phyloP scores from a whole-genome alignment of 2,329 filamentous ascomycete genomes.

The Beauveria bassiana region DNA sequence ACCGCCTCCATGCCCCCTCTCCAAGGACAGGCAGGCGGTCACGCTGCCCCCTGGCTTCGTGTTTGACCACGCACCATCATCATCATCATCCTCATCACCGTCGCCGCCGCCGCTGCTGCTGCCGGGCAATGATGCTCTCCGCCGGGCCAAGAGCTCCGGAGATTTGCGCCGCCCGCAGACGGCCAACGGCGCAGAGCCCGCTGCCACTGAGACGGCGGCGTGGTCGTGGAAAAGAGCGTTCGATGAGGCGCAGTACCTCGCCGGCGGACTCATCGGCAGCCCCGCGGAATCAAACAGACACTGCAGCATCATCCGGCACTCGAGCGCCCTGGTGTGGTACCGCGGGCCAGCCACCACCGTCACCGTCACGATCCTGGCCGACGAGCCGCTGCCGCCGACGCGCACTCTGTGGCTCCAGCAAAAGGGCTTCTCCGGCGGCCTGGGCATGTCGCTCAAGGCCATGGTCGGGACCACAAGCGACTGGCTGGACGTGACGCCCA shows the following conservation, averaged over 20 bases:
- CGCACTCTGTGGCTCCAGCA: constrained; percentile 61
- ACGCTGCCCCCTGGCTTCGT: constrained; percentile 9
- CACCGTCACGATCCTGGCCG: constrained; percentile 55
- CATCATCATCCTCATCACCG: constrained; percentile 8
- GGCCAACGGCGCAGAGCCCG: not conserved
- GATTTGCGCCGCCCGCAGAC: constrained; percentile 9
- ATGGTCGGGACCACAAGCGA: constrained; percentile 48
- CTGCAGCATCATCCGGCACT: constrained; percentile 60
- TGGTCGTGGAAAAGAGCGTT: constrained; percentile 40
- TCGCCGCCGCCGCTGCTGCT: not conserved
- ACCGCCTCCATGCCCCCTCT: not conserved
- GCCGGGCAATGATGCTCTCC: constrained; percentile 9
- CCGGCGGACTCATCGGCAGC: constrained; percentile 55
- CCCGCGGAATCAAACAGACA: constrained; percentile 59
- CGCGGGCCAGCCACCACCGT: constrained; percentile 57
- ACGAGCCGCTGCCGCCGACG: constrained; percentile 45
- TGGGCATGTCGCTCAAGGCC: constrained; percentile 59
- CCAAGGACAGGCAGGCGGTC: not conserved
- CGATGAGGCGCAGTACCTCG: constrained; percentile 56
- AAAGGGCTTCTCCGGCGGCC: constrained; percentile 60
- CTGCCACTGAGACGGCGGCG: constrained; percentile 15
- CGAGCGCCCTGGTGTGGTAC: constrained; percentile 56
- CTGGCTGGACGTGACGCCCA: constrained; percentile 64
- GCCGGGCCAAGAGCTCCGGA: constrained; percentile 26
- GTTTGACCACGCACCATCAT: constrained; percentile 7